Evolutionary conservation across 208 protist genomes (phyloP).

Genomic region (Wallacemonas sp.): DNA sequence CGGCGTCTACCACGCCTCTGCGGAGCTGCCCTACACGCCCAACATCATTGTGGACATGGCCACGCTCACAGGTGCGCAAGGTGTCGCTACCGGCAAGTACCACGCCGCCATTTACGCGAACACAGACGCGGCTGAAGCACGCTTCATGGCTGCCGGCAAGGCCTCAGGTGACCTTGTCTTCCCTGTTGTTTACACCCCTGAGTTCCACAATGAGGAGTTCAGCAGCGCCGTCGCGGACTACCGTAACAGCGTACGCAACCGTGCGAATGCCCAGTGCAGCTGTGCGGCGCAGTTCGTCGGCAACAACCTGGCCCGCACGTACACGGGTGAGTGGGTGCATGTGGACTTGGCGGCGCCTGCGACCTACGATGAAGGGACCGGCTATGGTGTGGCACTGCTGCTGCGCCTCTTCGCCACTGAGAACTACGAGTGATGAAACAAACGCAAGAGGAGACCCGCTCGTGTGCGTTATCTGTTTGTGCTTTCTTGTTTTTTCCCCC

Average conservation of each 20-base stretch:
- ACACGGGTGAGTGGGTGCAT: conserved; percentile 81
- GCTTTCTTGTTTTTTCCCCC: neutral
- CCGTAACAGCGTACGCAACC: conserved; percentile 68
- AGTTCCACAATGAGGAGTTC: conserved; percentile 82
- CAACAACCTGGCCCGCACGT: conserved; percentile 55
- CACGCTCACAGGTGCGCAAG: conserved; percentile 91
- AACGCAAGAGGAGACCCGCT: neutral
- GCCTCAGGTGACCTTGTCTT: conserved; percentile 81
- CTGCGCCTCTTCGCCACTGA: conserved; percentile 44
- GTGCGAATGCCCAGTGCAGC: conserved; percentile 75
- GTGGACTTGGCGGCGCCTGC: conserved; percentile 82
- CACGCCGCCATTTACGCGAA: conserved; percentile 87
- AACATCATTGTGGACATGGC: conserved; percentile 89
- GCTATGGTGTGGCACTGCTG: conserved; percentile 76
- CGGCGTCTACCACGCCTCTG: conserved; percentile 86
- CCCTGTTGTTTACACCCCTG: conserved; percentile 87
- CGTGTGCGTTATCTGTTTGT: neutral
- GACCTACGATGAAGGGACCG: conserved; percentile 62
- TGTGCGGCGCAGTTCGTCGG: conserved; percentile 87
- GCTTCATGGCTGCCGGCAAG: conserved; percentile 46
- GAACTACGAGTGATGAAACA: conserved; percentile 2
- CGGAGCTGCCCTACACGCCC: conserved; percentile 75
- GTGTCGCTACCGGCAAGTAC: conserved; percentile 72
- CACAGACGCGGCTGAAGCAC: conserved; percentile 61
- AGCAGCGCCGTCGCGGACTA: conserved; percentile 63